phyloP scores from a whole-genome alignment of 75 land plant genomes.

The Picea glauca region DNA sequence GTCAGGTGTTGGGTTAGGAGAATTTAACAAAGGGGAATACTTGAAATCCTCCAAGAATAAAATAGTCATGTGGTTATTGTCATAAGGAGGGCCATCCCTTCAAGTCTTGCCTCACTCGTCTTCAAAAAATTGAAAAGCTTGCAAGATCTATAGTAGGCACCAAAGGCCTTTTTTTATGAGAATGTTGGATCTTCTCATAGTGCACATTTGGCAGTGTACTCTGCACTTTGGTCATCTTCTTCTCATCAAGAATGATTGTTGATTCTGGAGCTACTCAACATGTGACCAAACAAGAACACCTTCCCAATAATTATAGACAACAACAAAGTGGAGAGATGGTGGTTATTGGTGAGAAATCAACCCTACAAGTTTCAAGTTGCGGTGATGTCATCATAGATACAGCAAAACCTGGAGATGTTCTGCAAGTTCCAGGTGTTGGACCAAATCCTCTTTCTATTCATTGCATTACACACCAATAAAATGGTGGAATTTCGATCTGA shows the following conservation, averaged over 20 bases:
- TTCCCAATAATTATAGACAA: neutral
- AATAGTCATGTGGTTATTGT: neutral
- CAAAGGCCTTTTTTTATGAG: neutral
- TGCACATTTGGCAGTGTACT: neutral
- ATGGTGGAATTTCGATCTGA: neutral
- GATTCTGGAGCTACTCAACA: neutral
- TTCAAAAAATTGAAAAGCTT: neutral
- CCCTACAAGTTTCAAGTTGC: neutral
- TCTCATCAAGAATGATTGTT: neutral
- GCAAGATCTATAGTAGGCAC: too few relatives aligned
- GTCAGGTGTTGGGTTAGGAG: too few relatives aligned
- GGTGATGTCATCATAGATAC: neutral
- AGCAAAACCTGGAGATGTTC: neutral
- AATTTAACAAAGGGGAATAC: neutral
- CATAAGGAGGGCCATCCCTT: neutral
- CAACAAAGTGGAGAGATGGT: neutral
- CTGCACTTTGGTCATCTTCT: neutral
- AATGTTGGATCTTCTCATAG: neutral
- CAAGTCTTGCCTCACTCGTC: neutral
- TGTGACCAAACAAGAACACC: neutral
- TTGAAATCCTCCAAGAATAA: neutral
- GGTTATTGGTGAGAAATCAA: neutral
- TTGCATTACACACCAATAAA: neutral
- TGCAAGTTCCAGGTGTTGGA: neutral
- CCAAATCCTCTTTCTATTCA: neutral